Base-by-base conservation (phyloP, 2,329 filamentous ascomycete species). In the Lasiodiplodia sp. region DNA sequence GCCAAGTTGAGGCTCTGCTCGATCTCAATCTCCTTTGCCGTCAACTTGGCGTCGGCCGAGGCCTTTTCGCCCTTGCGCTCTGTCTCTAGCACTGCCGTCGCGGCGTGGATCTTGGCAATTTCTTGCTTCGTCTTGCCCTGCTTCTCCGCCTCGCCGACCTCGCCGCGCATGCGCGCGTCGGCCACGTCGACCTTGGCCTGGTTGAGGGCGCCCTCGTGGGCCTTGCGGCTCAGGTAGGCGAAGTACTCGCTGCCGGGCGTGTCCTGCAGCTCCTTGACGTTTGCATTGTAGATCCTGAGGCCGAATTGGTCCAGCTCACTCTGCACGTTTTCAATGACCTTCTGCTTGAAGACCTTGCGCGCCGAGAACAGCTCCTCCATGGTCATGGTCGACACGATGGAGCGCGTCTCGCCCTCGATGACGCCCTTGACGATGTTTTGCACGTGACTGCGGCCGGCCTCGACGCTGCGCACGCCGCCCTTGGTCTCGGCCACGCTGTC, bases 341-440 rank as follows among this genome's bases (percentile, higher is more conserved):
- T 89, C 72, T 86, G 87, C 83, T 95, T 93, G 84, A 94, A 94
- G 53, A 91, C 83, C 72, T 92, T 90, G 40, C 92, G 85, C 79
- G 92, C 90, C 70, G 89, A 91, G 79, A 94, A 94, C 69, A 96
- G 92, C 79, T 96, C 92, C 77, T 95, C 92, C 91, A 96, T 95
- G n/a, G 92, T 94, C 92, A 96, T 95, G 73, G 88, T 90, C 0
- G 90, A 92, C 52, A 96, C 92, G 66, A 96, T 88, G 6, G 93
- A 91, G 69, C 93, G 87, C 0, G 92, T 94, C 79, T 96, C 93
- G 70, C 93, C 93, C 79, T 96, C 92, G 73, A 96, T 96, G 78
- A 96, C 94, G 70, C 92, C 93, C 79, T 93, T 95, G 79, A 96
- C 91, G 70, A 96, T 96, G 73, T 92, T 92, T 75, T 92, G 91